Evolutionary conservation across 139 green algal species (phyloP), one percentile per base, ranked within the genome.

Genomic region (Bryopsis sp.): DNA sequence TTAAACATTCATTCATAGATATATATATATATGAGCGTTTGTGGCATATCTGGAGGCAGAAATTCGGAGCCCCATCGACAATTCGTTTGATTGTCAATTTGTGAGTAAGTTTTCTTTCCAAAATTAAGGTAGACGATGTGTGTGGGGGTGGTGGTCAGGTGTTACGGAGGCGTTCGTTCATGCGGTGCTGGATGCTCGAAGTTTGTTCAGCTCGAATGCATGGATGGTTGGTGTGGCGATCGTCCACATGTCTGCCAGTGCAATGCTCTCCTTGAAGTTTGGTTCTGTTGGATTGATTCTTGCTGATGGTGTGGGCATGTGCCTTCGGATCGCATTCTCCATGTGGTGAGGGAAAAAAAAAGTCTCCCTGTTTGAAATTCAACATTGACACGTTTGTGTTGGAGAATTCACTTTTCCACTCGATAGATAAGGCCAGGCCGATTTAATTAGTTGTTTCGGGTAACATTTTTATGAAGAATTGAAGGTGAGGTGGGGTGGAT

Each of bases 121-220:
- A 26, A 11, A 50, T 19, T 50, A 11, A 50, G 19, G 19, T 11
- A 50, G 11, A 11, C 19, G 19, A 50, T 19, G 15, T 19, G 19
- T 50, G 43, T 50, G 15, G 43, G 11, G 11, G 43, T 19, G 11
- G 43, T n/a, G n/a, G n/a, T 15, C 71, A 86, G 89, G 89, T 47
- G 84, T 91, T 58, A 78, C 82, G 7, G 90, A 96, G 71, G 83
- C 88, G 0, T 96, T 93, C 63, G 74, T 92, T 46, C 89, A 96
- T 62, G 89, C 83, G 1, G 77, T 77, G 77, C 80, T 75, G 34
- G 73, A 78, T 62, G 46, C 48, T 3, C 29, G 48, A 0, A 74
- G 78, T 24, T 76, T 95, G 37, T 59, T 58, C 19, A 32, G 38
- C 22, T 69, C 67, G 70, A 95, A 95, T 61, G 66, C 62, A 1